Conservation (phyloP, 495 filamentous ascomycete genomes). For the Filosporella fistucella region DNA sequence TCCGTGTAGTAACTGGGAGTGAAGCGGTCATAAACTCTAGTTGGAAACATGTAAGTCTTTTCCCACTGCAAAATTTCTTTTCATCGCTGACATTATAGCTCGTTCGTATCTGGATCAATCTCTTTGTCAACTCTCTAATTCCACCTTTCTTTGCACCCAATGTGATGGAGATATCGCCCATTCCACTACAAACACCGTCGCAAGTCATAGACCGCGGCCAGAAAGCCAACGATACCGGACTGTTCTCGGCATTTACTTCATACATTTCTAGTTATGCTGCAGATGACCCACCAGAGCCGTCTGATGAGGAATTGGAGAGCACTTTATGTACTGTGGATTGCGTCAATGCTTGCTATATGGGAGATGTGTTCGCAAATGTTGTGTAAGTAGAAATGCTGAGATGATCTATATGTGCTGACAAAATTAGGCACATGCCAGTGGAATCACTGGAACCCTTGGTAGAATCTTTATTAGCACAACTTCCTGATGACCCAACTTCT, state of each 20-base stretch:
- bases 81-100: slow-evolving; percentile 49
- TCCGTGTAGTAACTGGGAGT: slow-evolving; percentile 80
- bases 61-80: neutral
- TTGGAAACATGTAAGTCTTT: slow-evolving; percentile 71
- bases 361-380: slow-evolving; percentile 78
- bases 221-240: slow-evolving; percentile 69
- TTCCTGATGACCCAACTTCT: slow-evolving; percentile 80
- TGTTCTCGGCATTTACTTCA: slow-evolving; percentile 90
- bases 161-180: slow-evolving; percentile 71
- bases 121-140: slow-evolving; percentile 94
- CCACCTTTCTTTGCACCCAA: slow-evolving; percentile 74
- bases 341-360: slow-evolving; percentile 81
- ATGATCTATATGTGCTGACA: neutral
- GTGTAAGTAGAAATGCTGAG: slow-evolving; percentile 50
- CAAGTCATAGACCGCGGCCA: slow-evolving; percentile 87
- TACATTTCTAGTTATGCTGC: slow-evolving; percentile 99
- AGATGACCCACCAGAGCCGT: slow-evolving; percentile 95
- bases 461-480: slow-evolving; percentile 67
- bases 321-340: slow-evolving; percentile 93
- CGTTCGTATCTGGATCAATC: slow-evolving; percentile 86
- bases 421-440: slow-evolving; percentile 60
- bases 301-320: slow-evolving; percentile 94
- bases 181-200: slow-evolving; percentile 86
- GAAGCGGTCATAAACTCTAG: slow-evolving; percentile 70
- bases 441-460: slow-evolving; percentile 63